phyloP scores from a whole-genome alignment of 164 flowering plant species.

The Saururus chinensis region DNA sequence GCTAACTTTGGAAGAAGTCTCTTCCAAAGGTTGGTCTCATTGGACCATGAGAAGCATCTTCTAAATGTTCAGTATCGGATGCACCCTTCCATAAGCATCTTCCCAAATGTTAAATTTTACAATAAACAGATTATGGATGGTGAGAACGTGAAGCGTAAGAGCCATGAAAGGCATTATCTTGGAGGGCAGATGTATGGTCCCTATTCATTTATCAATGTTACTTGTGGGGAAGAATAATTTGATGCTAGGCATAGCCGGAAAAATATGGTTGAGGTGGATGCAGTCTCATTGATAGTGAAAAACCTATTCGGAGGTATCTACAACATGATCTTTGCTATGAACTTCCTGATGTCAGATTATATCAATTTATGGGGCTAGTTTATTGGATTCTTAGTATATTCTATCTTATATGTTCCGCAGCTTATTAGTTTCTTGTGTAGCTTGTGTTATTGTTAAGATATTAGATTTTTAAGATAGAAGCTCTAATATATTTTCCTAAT shows the following conservation, averaged over 20 bases:
- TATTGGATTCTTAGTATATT: too few species aligned
- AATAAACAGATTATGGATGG: constrained; percentile 28
- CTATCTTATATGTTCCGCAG: too few species aligned
- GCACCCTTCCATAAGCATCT: constrained; percentile 39
- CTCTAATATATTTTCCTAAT: too few species aligned
- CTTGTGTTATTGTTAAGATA: too few species aligned
- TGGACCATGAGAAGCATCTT: constrained; percentile 32
- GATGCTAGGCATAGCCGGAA: constrained; percentile 13
- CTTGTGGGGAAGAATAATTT: constrained; percentile 26
- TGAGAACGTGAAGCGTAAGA: constrained; percentile 18
- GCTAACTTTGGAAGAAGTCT: constrained; percentile 37
- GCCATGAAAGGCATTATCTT: constrained; percentile 21
- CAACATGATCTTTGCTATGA: neutral
- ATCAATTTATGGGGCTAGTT: too few species aligned
- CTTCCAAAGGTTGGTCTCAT: constrained; percentile 27
- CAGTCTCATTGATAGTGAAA: constrained; percentile 14
- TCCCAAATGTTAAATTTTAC: constrained; percentile 45
- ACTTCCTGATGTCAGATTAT: neutral
- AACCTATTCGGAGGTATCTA: constrained; percentile 26
- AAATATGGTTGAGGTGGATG: constrained; percentile 32
- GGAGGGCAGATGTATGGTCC: constrained; percentile 29
- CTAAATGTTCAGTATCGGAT: constrained; percentile 39
- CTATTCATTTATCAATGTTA: constrained; percentile 39
- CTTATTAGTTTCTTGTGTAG: too few species aligned
- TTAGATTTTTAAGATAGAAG: too few species aligned